Evolutionary conservation across 768 basidiomycete species (phyloP).

Genomic region (Udeniomyces megalosporus): DNA sequence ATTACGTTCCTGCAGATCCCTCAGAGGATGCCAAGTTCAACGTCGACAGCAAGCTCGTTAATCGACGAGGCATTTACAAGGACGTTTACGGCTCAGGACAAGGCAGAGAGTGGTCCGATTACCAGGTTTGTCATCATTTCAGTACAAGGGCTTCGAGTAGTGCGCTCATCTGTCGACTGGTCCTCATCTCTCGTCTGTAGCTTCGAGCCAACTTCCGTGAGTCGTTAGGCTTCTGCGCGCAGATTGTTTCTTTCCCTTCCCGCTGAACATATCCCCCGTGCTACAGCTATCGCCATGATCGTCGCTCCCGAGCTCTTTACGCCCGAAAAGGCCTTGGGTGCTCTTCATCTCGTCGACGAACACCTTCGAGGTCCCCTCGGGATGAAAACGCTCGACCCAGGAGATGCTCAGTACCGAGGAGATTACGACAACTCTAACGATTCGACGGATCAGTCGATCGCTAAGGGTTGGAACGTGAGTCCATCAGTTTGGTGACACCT

Average conservation of each 20-base stretch:
- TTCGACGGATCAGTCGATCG: conserved; percentile 58
- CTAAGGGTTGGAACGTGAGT: conserved; percentile 95
- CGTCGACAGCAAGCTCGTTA: conserved; percentile 52
- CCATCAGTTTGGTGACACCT: not conserved
- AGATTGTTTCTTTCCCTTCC: too few relatives aligned
- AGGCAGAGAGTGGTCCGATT: conserved; percentile 89
- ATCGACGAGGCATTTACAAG: conserved; percentile 93
- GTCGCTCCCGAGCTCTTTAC: conserved; percentile 93
- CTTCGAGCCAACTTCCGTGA: conserved; percentile 66
- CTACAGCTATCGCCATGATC: conserved; percentile 64
- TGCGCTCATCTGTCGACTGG: too few relatives aligned
- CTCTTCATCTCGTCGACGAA: conserved; percentile 63
- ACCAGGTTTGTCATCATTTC: conserved; percentile 42
- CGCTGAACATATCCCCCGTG: not conserved
- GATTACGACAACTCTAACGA: conserved; percentile 90
- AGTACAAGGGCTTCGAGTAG: too few relatives aligned
- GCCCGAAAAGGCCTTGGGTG: conserved; percentile 56
- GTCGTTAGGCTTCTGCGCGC: not conserved
- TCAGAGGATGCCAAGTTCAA: conserved; percentile 53
- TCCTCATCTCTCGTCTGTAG: conserved; percentile 19
- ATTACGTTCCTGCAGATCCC: conserved; percentile 75
- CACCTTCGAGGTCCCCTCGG: conserved; percentile 75
- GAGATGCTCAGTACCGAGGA: conserved; percentile 75
- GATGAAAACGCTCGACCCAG: conserved; percentile 87
- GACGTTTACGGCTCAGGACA: conserved; percentile 82